Evolutionary conservation across 2,329 filamentous ascomycete species (phyloP), one percentile per base, ranked within the genome.

Genomic region (Cercospora zeina): DNA sequence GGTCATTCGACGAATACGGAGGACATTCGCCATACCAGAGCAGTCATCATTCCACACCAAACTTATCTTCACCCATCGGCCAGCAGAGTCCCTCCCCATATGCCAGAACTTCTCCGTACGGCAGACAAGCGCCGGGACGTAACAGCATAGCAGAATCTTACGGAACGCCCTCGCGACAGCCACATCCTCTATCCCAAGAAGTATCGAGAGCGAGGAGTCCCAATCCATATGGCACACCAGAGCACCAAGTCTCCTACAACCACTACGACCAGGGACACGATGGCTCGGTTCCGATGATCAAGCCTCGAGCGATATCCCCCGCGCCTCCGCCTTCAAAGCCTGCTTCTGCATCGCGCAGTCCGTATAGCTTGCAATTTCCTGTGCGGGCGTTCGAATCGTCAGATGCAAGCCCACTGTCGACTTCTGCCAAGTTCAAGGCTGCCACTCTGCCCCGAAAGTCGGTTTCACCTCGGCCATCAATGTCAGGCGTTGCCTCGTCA

Each of bases 391-490:
- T 72, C 37, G 73, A 73, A 33, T 71, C 71, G 4, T 69, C 70
- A 13, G 70, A 74, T 59, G 62, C 65, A 3, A 82, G 78, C 49
- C 82, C 82, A 13, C 74, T 72, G 7, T 72, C 54, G 61, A 75
- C 42, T 65, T 73, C 66, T 27, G 58, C 30, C 9, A 50, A 58
- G 14, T 4, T 31, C 7, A 58, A 36, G 42, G 42, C 33, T 14
- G 30, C 19, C 19, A 50, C 56, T 5, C 5, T 58, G 42, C 62
- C 63, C 30, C 85, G 89, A 57, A 93, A 93, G 74, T 91, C 89
- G 1, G 84, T 92, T 33, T 91, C 89, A 69, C 88, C 89, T 2
- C 83, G 84, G 1, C 89, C 89, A 14, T 76, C 76, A 0, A 65
- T 82, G 73, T 21, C 80, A 73, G 37, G 74, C 77, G 78, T 51